Evolutionary conservation across 306 rosid species (phyloP).

Genomic region (Corylus avellana): DNA sequence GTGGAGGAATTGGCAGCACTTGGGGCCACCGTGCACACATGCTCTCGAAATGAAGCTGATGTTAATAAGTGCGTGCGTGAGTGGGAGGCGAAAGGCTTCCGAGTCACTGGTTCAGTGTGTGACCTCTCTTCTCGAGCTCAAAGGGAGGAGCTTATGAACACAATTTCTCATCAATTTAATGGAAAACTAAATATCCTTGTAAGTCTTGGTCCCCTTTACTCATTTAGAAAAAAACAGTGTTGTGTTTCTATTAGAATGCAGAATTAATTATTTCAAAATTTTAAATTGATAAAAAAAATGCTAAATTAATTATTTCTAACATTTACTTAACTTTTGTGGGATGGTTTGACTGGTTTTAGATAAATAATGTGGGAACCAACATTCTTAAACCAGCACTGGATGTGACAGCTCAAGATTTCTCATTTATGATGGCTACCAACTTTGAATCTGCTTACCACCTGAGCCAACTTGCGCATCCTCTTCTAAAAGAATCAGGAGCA

Average conservation of each 20-base stretch:
- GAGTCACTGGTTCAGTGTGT: conserved; percentile 32
- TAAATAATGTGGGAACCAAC: conserved; percentile 41
- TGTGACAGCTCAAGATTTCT: conserved; percentile 27
- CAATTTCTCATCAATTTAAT: conserved; percentile 30
- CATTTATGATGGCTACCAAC: conserved; percentile 1
- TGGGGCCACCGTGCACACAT: conserved; percentile 30
- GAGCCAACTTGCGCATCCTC: conserved; percentile 18
- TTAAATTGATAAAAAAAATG: no score
- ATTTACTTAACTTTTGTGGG: background rate
- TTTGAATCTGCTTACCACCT: conserved; percentile 12
- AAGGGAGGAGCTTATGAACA: conserved; percentile 19
- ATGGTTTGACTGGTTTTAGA: conserved; percentile 5
- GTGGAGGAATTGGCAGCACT: conserved; percentile 17
- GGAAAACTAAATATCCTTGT: conserved; percentile 47
- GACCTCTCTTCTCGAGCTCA: conserved; percentile 27
- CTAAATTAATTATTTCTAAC: background rate
- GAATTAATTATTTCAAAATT: no score
- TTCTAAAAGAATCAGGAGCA: conserved; percentile 1
- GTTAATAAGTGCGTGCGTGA: conserved; percentile 26
- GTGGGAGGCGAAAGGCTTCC: conserved; percentile 34
- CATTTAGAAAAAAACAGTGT: background rate
- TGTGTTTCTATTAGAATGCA: no score
- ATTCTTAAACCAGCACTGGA: conserved; percentile 10
- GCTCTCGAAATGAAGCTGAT: conserved; percentile 1
- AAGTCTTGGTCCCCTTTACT: background rate